Evolutionary conservation across 306 rosid species (phyloP).

Genomic region (Rubus parviflorus): DNA sequence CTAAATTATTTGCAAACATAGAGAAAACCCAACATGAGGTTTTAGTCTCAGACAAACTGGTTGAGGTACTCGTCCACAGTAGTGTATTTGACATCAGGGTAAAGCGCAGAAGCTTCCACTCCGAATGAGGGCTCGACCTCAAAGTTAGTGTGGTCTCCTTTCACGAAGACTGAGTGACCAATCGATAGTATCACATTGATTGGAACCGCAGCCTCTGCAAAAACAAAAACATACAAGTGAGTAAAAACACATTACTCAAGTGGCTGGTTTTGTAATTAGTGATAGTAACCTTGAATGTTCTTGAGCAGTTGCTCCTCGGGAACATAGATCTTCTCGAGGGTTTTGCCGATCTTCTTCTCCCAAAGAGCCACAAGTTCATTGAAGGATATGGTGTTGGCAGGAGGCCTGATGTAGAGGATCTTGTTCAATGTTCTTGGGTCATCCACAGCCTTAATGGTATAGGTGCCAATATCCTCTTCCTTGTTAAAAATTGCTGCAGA

Average conservation of each 20-base stretch:
- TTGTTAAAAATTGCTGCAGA: slow-evolving; percentile 37
- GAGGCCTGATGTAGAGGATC: slow-evolving; percentile 34
- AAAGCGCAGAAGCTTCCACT: slow-evolving; percentile 58
- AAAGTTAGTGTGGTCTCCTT: slow-evolving; percentile 55
- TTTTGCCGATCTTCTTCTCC: slow-evolving; percentile 42
- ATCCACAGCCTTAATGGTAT: slow-evolving; percentile 38
- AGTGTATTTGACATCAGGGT: slow-evolving; percentile 62
- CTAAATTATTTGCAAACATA: background rate
- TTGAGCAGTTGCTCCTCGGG: slow-evolving; percentile 42
- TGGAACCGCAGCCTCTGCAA: slow-evolving; percentile 52
- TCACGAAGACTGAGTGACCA: slow-evolving; percentile 47
- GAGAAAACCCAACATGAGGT: background rate
- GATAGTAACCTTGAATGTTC: slow-evolving; percentile 33
- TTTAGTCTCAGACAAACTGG: slow-evolving; percentile 42
- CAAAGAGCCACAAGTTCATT: slow-evolving; percentile 39
- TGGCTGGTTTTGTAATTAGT: background rate
- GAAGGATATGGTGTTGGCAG: slow-evolving; percentile 32
- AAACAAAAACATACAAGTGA: background rate
- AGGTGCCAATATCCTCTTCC: slow-evolving; percentile 45
- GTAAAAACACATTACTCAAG: background rate
- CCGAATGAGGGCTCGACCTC: slow-evolving; percentile 61
- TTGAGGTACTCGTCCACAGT: slow-evolving; percentile 58
- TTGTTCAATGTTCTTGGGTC: slow-evolving; percentile 49
- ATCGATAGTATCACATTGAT: slow-evolving; percentile 35
- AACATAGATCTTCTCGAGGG: slow-evolving; percentile 28